Percentiles rank a stretch among this genome's conserved stretches.
Conservation (phyloP, 768 basidiomycete genomes). For the Rhodotorula diobovata region DNA sequence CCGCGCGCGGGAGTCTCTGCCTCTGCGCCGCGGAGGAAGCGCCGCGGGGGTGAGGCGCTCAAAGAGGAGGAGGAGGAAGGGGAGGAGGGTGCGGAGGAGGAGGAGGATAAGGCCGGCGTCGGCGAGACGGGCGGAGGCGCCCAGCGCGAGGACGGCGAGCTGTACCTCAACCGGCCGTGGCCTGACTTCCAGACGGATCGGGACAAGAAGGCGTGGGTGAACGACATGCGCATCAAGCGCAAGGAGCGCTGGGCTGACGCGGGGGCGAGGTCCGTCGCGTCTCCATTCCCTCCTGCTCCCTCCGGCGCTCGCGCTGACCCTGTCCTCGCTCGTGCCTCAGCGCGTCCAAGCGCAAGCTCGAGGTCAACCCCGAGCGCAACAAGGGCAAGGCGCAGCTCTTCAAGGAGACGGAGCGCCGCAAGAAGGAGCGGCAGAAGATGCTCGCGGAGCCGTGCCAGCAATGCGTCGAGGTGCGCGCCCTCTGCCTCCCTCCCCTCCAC, state of each 20-base stretch:
- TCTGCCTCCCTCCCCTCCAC: too few species aligned
- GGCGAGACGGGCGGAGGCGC: background rate
- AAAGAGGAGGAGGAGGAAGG: background rate
- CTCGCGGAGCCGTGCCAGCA: constrained; percentile 75
- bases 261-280: background rate
- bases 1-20: too few species aligned
- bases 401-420: constrained; percentile 65
- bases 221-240: background rate
- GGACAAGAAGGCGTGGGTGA: constrained; percentile 1
- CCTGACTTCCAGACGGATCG: background rate
- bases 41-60: too few species aligned
- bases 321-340: background rate
- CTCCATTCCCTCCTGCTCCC: too few species aligned
- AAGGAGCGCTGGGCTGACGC: background rate
- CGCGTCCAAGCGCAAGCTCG: constrained; percentile 49
- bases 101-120: too few species aligned
- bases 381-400: constrained; percentile 64
- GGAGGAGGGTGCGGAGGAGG: background rate
- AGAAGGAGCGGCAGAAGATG: constrained; percentile 61
- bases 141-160: constrained; percentile 1
- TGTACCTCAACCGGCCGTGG: background rate
- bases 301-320: background rate
- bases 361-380: constrained; percentile 64
- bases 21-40: background rate
- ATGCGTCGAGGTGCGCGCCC: constrained; percentile 63